These are phyloP conservation scores for Cladophialophora bantiana DNA, from an alignment of 2,329 filamentous ascomycete genomes.

Conservation along the genomic window DNA sequence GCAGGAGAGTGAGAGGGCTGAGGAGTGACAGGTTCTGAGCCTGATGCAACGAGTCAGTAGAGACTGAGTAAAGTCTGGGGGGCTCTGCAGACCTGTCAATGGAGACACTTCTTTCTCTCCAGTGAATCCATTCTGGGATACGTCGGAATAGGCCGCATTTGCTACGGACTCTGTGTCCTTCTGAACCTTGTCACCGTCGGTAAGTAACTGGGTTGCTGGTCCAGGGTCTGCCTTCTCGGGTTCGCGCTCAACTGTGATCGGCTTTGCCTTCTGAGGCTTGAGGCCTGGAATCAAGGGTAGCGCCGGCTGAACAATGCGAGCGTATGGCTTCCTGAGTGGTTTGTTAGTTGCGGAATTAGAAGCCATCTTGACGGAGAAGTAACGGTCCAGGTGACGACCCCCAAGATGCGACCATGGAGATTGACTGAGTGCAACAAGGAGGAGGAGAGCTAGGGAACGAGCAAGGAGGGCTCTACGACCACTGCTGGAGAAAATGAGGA, in stretches of 20 bases:
- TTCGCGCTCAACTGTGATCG: constrained; percentile 12
- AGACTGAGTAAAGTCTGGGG: background rate
- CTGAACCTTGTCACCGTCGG: constrained; percentile 4
- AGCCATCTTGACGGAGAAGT: constrained; percentile 23
- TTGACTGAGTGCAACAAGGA: background rate
- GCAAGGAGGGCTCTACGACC: constrained; percentile 4
- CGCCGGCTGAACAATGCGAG: constrained; percentile 31
- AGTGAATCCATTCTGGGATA: background rate
- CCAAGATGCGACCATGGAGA: constrained; percentile 30
- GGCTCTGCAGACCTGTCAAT: constrained; percentile 17
- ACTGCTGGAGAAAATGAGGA: constrained; percentile 10
- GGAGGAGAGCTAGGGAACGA: background rate
- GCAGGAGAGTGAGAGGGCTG: constrained; percentile 4
- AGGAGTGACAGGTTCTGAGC: constrained; percentile 15
- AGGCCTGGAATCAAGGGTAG: constrained; percentile 17
- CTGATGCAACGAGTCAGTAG: constrained; percentile 18
- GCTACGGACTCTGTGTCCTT: constrained; percentile 7
- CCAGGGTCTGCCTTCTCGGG: constrained; percentile 10
- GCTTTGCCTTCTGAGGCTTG: constrained; percentile 18
- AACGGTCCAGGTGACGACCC: constrained; percentile 19
- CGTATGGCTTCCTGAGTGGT: constrained; percentile 5
- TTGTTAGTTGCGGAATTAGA: constrained; percentile 19
- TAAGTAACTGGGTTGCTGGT: background rate
- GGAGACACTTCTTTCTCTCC: constrained; percentile 12
- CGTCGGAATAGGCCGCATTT: background rate